These are phyloP conservation scores for Tilletia setariae DNA, from an alignment of 1,284 basidiomycete species.

Conservation along the genomic window DNA sequence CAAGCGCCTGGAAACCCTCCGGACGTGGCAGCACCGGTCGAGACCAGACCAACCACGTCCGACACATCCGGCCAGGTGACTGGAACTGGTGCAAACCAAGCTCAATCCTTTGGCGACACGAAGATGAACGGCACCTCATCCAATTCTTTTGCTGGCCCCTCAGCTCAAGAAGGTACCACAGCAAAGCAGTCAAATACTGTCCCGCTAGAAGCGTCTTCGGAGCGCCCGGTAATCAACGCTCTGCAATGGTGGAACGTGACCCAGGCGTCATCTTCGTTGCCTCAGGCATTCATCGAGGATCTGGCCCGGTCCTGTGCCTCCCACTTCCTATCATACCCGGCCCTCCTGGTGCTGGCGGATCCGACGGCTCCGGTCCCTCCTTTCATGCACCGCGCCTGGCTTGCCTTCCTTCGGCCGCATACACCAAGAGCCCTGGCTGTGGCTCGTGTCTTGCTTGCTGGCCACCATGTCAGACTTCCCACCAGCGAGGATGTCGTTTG, in stretches of 20 bases:
- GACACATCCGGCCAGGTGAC: neutral
- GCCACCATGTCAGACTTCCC: slow-evolving; percentile 40
- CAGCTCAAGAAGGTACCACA: neutral
- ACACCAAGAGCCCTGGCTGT: slow-evolving; percentile 37
- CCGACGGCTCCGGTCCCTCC: slow-evolving; percentile 45
- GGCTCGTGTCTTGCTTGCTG: slow-evolving; percentile 40
- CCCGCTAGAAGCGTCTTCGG: neutral
- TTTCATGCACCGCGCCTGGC: slow-evolving; percentile 44
- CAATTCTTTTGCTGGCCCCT: neutral
- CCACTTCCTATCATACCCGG: slow-evolving; percentile 43
- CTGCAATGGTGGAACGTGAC: slow-evolving; percentile 35
- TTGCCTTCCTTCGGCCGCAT: slow-evolving; percentile 33
- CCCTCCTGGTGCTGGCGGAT: slow-evolving; percentile 46
- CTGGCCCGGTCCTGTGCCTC: slow-evolving; percentile 42
- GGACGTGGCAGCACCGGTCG: neutral
- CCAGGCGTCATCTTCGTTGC: slow-evolving; percentile 23
- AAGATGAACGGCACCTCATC: slow-evolving; percentile 2
- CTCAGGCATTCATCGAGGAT: slow-evolving; percentile 9
- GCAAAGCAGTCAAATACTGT: neutral
- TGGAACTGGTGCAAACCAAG: neutral
- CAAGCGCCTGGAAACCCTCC: neutral
- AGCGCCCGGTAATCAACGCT: slow-evolving; percentile 16
- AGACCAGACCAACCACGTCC: neutral
- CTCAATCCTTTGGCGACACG: neutral
- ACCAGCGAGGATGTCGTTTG: slow-evolving; percentile 39